phyloP scores from a whole-genome alignment of 257 asterid genomes.

The Handroanthus guayacan region DNA sequence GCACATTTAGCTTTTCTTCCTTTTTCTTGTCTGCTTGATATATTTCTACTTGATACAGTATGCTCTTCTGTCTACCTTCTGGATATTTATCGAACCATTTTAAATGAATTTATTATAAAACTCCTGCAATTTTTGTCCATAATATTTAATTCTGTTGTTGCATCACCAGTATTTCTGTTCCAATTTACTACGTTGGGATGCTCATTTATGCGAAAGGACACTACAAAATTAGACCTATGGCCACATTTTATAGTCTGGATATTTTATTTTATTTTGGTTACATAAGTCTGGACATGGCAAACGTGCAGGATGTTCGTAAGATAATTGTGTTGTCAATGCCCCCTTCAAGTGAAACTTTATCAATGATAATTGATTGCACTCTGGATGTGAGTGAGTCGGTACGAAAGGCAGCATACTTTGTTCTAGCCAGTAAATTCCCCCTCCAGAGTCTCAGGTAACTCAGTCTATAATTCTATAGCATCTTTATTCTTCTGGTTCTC shows the following conservation, averaged over 20 bases:
- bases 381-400: slow-evolving; percentile 88
- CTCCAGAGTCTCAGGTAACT: slow-evolving; percentile 91
- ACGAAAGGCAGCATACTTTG: slow-evolving; percentile 84
- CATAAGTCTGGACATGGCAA: slow-evolving; percentile 21
- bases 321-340: slow-evolving; percentile 83
- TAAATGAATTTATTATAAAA: background rate
- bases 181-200: slow-evolving; percentile 8
- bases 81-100: slow-evolving; percentile 14
- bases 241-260: slow-evolving; percentile 23
- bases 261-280: background rate
- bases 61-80: slow-evolving; percentile 10
- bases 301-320: slow-evolving; percentile 88
- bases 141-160: background rate
- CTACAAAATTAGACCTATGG: background rate
- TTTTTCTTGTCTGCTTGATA: background rate
- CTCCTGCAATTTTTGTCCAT: background rate
- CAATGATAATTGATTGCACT: slow-evolving; percentile 77
- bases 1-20: background rate
- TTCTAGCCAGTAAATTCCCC: slow-evolving; percentile 81
- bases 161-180: background rate
- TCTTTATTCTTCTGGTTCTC: slow-evolving; percentile 9
- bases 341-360: slow-evolving; percentile 71
- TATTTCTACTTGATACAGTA: slow-evolving; percentile 19
- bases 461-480: slow-evolving; percentile 8
- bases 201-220: background rate